A percentile compares a stretch with the other conserved stretches of the same genome.
These are phyloP conservation scores for Colletotrichum limetticola DNA, from an alignment of 2,329 filamentous ascomycete genomes.

Conservation along the genomic window DNA sequence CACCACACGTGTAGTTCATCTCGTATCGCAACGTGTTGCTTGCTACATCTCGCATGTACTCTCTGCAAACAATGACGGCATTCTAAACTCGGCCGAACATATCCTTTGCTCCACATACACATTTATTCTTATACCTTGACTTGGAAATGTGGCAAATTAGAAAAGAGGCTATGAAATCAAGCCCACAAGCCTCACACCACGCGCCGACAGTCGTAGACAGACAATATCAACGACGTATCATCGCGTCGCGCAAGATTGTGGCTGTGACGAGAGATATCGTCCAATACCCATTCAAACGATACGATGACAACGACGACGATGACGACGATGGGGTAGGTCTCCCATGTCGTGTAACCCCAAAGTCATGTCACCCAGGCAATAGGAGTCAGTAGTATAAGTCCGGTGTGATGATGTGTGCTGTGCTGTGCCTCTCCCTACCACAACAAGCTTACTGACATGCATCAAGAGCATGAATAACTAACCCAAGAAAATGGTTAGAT, in stretches of 20 bases:
- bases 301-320: no score
- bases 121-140: not conserved
- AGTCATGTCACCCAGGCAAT: not conserved
- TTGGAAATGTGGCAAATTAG: not conserved
- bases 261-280: not conserved
- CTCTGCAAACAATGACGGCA: not conserved
- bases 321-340: no score
- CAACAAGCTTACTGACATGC: not conserved
- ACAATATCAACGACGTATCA: not conserved
- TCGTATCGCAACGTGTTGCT: not conserved
- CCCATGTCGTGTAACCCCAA: no score
- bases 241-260: not conserved
- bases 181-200: no score
- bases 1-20: not conserved
- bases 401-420: no score
- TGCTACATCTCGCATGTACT: not conserved
- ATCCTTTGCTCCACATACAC: not conserved
- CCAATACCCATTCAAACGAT: not conserved
- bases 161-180: not conserved
- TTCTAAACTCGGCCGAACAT: not conserved
- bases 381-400: not conserved
- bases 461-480: not conserved
- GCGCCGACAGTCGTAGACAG: no score
- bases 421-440: not conserved
- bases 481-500: not conserved